Percentiles rank a stretch among this genome's conserved stretches.
phyloP scores from a whole-genome alignment of 805 yeast species.

The Monosporozyma siamensis region DNA sequence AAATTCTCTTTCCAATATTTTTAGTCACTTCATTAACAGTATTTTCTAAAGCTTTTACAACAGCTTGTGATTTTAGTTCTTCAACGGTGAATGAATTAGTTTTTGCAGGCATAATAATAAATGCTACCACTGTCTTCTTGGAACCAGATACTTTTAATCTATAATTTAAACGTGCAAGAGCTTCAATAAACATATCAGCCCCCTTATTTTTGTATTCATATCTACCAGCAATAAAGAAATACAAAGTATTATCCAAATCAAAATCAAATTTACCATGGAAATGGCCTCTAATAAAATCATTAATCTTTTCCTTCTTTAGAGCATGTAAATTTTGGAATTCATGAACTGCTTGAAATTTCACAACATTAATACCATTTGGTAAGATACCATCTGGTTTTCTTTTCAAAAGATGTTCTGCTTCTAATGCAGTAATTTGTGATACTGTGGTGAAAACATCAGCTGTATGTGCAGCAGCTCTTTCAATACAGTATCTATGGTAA shows the following conservation, averaged over 20 bases:
- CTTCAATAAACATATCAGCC: constrained; percentile 87
- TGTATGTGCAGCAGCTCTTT: constrained; percentile 90
- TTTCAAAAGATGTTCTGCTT: constrained; percentile 83
- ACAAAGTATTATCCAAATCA: constrained; percentile 85
- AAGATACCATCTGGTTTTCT: constrained; percentile 96
- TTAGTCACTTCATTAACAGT: constrained; percentile 83
- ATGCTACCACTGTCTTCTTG: constrained; percentile 89
- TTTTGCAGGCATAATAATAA: constrained; percentile 95
- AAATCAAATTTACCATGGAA: constrained; percentile 95
- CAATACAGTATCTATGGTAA: constrained; percentile 93
- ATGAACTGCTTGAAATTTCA: constrained; percentile 93
- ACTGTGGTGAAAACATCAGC: constrained; percentile 97
- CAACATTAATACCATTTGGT: constrained; percentile 93
- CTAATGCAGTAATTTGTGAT: constrained; percentile 94
- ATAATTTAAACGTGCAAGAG: constrained; percentile 86
- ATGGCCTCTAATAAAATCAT: constrained; percentile 93
- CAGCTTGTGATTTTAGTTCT: constrained; percentile 93
- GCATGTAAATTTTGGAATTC: constrained; percentile 97
- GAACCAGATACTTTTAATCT: constrained; percentile 72
- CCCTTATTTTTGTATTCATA: constrained; percentile 96
- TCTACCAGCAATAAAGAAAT: constrained; percentile 94
- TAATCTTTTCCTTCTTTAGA: constrained; percentile 77
- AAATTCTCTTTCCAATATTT: constrained; percentile 74
- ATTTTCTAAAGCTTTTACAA: constrained; percentile 78
- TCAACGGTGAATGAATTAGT: constrained; percentile 93